Evolutionary conservation across 345 rosid species (phyloP), one percentile per base, ranked within the genome.

Genomic region (Eucalyptus erythrocorys): DNA sequence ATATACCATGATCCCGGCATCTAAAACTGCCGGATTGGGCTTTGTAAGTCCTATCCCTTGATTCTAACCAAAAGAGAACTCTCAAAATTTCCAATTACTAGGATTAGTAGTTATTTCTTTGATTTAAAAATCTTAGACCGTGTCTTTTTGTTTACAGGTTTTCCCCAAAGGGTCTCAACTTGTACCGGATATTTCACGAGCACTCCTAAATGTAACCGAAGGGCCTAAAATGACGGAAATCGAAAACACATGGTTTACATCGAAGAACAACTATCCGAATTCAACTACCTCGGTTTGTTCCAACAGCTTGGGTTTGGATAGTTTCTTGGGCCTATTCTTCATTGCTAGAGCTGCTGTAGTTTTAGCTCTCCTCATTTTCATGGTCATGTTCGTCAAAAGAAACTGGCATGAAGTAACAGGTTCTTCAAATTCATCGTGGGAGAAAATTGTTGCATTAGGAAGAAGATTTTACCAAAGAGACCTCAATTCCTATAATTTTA

Each of bases 221-320:
- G 64, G n/a, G 64, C 64, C n/a, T 26, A 11, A 57, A 8, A 57
- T 57, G 64, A 24, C 6, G 2, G 13, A 57, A 10, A 57, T 57
- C 1, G n/a, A 57, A 26, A 57, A 57, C 6, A 2, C 6, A 2
- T 57, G 64, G 64, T 8, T 57, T 26, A 4, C 14, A 24, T 57
- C 64, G 3, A 26, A 26, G 3, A 4, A n/a, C 64, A 57, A 24
- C 6, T 57, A n/a, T 0, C 14, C 3, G 3, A 5, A 5, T 57
- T 57, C 0, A 3, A 57, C n/a, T 8, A 10, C 13, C 64, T 57
- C 64, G 1, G 2, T 26, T 26, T 57, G n/a, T 57, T 57, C 64
- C 64, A 57, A 26, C 14, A 57, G n/a, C 64, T 57, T 57, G 64
- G 30, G 13, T 26, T 3, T 57, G 1, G 64, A 57, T 0, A 57